Percentiles rank a stretch among this genome's conserved stretches.
These are phyloP conservation scores for Prunus kanzakura DNA, from an alignment of 306 rosid genomes.

Conservation along the genomic window DNA sequence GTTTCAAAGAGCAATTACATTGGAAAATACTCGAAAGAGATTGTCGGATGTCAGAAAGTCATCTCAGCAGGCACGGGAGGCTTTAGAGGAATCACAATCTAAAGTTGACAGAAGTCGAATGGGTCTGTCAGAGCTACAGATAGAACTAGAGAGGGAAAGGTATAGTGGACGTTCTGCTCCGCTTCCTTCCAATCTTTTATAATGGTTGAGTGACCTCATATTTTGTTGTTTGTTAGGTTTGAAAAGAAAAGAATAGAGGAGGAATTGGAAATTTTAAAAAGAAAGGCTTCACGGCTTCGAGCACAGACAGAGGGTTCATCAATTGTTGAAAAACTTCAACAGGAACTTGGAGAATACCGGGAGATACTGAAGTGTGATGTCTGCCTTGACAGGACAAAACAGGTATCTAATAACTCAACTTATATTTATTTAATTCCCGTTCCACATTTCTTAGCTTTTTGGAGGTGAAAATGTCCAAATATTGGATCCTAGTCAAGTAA, in stretches of 20 bases:
- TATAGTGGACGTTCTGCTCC: conserved; percentile 15
- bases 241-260: conserved; percentile 71
- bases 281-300: conserved; percentile 56
- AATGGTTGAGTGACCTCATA: not conserved
- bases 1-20: conserved; percentile 42
- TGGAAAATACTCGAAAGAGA: conserved; percentile 65
- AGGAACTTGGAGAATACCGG: conserved; percentile 79
- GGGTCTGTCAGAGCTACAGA: conserved; percentile 56
- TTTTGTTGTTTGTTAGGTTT: conserved; percentile 46
- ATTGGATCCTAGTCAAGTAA: not conserved
- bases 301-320: conserved; percentile 67
- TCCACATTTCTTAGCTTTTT: not conserved
- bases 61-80: conserved; percentile 58
- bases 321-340: conserved; percentile 70
- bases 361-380: conserved; percentile 86
- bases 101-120: conserved; percentile 49
- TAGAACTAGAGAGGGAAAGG: conserved; percentile 86
- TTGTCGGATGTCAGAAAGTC: conserved; percentile 55
- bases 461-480: not conserved
- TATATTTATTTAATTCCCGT: not conserved
- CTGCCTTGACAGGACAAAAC: conserved; percentile 79
- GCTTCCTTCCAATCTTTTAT: conserved; percentile 4
- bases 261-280: conserved; percentile 65
- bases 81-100: conserved; percentile 60
- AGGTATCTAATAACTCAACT: conserved; percentile 43